phyloP scores from a whole-genome alignment of 2,329 filamentous ascomycete genomes.

The Colletotrichum caudatum region DNA sequence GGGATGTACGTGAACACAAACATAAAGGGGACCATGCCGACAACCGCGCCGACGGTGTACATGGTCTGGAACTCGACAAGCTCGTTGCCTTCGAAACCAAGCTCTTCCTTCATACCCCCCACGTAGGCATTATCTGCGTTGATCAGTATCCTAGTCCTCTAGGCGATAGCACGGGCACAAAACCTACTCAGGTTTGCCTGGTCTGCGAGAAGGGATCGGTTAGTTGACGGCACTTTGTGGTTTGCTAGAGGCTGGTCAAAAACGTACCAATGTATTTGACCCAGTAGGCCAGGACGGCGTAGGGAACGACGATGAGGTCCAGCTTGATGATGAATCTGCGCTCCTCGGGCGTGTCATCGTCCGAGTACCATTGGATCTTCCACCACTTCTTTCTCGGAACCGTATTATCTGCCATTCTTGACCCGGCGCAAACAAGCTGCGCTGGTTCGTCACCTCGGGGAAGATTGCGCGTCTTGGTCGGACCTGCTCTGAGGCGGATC shows the following conservation, averaged over 20 bases:
- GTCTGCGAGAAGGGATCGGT: background rate
- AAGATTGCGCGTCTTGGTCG: background rate
- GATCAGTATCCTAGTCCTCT: slow-evolving; percentile 52
- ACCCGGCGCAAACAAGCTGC: background rate
- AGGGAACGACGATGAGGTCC: slow-evolving; percentile 53
- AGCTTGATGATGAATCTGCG: slow-evolving; percentile 56
- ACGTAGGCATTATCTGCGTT: slow-evolving; percentile 52
- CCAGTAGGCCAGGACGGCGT: slow-evolving; percentile 49
- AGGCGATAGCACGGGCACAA: background rate
- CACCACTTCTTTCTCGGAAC: slow-evolving; percentile 49
- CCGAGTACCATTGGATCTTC: slow-evolving; percentile 61
- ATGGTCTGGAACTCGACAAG: slow-evolving; percentile 46
- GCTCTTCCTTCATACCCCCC: slow-evolving; percentile 46
- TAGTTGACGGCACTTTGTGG: background rate
- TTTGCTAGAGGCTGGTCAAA: background rate
- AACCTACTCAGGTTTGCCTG: slow-evolving; percentile 48
- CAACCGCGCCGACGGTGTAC: slow-evolving; percentile 45
- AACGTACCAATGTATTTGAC: slow-evolving; percentile 45
- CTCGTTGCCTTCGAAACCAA: slow-evolving; percentile 46
- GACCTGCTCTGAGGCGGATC: background rate
- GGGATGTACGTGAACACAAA: slow-evolving; percentile 48
- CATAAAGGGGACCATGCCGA: slow-evolving; percentile 49
- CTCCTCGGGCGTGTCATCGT: slow-evolving; percentile 60
- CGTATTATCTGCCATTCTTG: slow-evolving; percentile 17
- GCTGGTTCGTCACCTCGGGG: background rate